phyloP scores from a whole-genome alignment of 495 filamentous ascomycete species.

The Cladorrhinum samala region DNA sequence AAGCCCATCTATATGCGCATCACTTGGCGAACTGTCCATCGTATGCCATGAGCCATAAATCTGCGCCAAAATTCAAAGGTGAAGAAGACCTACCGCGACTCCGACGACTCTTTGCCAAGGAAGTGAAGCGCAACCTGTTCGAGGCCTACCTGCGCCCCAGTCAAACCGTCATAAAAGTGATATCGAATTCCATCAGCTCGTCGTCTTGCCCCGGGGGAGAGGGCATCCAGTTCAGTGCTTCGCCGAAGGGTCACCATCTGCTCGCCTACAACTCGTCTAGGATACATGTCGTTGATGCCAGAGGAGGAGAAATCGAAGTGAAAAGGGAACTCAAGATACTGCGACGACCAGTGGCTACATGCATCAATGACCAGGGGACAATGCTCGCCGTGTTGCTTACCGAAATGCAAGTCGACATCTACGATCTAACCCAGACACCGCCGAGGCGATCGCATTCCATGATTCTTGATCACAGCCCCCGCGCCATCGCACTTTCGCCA shows the following conservation, averaged over 20 bases:
- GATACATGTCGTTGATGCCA: slow-evolving; percentile 70
- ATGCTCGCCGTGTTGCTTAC: slow-evolving; percentile 73
- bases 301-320: slow-evolving; percentile 50
- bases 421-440: slow-evolving; percentile 56
- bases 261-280: slow-evolving; percentile 82
- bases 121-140: slow-evolving; percentile 74
- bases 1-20: slow-evolving; percentile 64
- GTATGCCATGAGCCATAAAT: slow-evolving; percentile 50
- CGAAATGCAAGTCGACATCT: slow-evolving; percentile 76
- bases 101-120: slow-evolving; percentile 59
- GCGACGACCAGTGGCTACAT: slow-evolving; percentile 67
- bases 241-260: slow-evolving; percentile 63
- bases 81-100: slow-evolving; percentile 53
- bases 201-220: slow-evolving; percentile 78
- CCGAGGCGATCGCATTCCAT: slow-evolving; percentile 64
- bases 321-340: slow-evolving; percentile 74
- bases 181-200: slow-evolving; percentile 78
- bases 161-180: slow-evolving; percentile 64
- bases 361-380: slow-evolving; percentile 72
- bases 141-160: slow-evolving; percentile 68
- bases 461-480: slow-evolving; percentile 66
- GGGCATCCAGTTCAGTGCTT: slow-evolving; percentile 77
- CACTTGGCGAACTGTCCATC: slow-evolving; percentile 69
- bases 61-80: slow-evolving; percentile 33
- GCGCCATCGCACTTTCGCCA: slow-evolving; percentile 73